A percentile compares a stretch with the other conserved stretches of the same genome.
These are phyloP conservation scores for Cryptococcus jaspeensis DNA, from an alignment of 1,284 basidiomycete genomes.

Conservation along the genomic window DNA sequence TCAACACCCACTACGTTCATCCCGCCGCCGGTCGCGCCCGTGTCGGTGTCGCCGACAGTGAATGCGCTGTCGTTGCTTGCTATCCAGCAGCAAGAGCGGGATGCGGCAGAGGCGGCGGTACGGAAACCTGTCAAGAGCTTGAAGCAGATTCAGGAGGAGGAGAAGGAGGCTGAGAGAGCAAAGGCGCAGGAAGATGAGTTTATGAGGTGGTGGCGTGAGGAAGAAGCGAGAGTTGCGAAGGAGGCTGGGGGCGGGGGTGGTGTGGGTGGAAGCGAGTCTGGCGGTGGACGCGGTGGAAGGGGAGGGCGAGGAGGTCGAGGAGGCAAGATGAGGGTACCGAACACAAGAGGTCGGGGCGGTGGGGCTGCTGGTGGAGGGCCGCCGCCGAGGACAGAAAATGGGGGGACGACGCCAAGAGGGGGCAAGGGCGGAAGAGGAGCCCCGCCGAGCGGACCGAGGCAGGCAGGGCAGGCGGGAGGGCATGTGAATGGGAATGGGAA, in stretches of 20 bases:
- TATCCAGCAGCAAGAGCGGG: slow-evolving; percentile 75
- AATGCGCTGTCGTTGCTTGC: slow-evolving; percentile 66
- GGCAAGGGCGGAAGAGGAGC: too few relatives aligned
- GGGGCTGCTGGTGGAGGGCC: too few relatives aligned
- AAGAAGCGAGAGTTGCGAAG: slow-evolving; percentile 67
- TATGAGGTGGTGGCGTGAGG: slow-evolving; percentile 78
- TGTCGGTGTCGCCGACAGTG: slow-evolving; percentile 31
- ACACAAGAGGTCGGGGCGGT: too few relatives aligned
- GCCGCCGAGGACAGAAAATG: too few relatives aligned
- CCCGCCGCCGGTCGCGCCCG: slow-evolving; percentile 56
- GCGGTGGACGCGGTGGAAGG: background rate
- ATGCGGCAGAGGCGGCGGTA: slow-evolving; percentile 52
- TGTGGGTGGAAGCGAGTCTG: background rate
- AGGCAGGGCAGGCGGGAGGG: too few relatives aligned
- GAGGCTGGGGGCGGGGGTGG: slow-evolving; percentile 27
- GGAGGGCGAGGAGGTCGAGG: background rate
- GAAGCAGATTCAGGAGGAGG: slow-evolving; percentile 82
- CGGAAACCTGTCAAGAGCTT: slow-evolving; percentile 58
- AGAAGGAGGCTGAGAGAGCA: slow-evolving; percentile 52
- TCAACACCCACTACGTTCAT: slow-evolving; percentile 26
- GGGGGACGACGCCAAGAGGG: too few relatives aligned
- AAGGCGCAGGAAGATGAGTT: slow-evolving; percentile 71
- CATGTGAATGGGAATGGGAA: too few relatives aligned
- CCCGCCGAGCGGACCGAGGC: too few relatives aligned
- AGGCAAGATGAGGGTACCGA: background rate